Evolutionary conservation across 1,284 basidiomycete genomes (phyloP).

Genomic region (Fomitopsis schrenkii): DNA sequence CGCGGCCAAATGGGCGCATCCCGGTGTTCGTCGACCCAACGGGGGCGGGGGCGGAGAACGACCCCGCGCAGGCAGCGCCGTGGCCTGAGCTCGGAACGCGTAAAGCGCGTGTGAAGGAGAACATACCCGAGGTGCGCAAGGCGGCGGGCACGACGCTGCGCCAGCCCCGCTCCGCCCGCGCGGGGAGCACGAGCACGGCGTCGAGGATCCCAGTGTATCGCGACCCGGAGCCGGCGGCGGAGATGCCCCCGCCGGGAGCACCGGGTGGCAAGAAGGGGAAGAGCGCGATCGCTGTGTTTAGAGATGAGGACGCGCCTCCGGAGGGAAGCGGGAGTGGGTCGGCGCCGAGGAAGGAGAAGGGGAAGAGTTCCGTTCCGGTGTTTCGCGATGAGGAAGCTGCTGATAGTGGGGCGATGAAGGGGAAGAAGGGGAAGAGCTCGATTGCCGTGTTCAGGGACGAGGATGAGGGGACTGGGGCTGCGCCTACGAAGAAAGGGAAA

Average conservation of each 20-base stretch:
- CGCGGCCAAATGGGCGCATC: conserved; percentile 54
- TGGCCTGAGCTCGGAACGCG: conserved; percentile 74
- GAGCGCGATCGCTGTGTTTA: conserved; percentile 5
- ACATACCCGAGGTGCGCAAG: conserved; percentile 62
- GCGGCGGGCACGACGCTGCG: conserved; percentile 60
- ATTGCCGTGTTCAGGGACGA: conserved; percentile 25
- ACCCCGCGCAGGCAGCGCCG: conserved; percentile 32
- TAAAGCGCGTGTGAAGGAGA: conserved; percentile 72
- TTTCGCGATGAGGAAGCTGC: conserved; percentile 18
- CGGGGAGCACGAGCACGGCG: conserved; percentile 40
- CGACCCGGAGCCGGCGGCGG: conserved; percentile 37
- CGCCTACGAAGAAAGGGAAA: conserved; percentile 1
- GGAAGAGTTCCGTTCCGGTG: conserved; percentile 13
- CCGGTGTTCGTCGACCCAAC: conserved; percentile 69
- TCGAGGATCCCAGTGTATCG: conserved; percentile 53
- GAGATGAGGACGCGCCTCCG: conserved; percentile 6
- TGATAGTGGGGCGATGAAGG: conserved; percentile 22
- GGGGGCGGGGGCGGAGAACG: conserved; percentile 36
- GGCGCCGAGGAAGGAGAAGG: conserved; percentile 23
- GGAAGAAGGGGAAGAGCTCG: conserved; percentile 17
- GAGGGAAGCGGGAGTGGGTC: conserved; percentile 17
- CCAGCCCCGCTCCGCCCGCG: conserved; percentile 49
- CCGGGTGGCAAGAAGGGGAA: conserved; percentile 6
- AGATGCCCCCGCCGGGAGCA: conserved; percentile 19
- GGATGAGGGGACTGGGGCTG: background rate